phyloP scores from a whole-genome alignment of 129 eudicot genomes.

The Tagetes patula region DNA sequence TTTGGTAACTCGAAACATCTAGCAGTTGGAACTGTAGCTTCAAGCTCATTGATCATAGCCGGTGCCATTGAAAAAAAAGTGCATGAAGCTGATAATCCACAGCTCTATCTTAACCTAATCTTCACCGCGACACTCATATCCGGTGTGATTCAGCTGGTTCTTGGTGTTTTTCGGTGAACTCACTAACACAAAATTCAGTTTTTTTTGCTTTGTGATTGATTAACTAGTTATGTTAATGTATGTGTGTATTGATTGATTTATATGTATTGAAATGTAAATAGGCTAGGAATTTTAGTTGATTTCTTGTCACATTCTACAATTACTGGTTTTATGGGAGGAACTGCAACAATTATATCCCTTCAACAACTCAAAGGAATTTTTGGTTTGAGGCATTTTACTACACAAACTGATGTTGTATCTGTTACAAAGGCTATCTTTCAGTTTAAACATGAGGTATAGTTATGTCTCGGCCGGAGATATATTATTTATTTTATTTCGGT shows the following conservation, averaged over 20 bases:
- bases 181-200: constrained; percentile 1
- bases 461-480: background rate
- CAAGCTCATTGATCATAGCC: constrained; percentile 70
- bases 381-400: constrained; percentile 74
- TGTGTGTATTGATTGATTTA: background rate
- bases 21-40: constrained; percentile 94
- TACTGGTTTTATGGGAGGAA: constrained; percentile 92
- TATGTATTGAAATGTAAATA: constrained; percentile 20
- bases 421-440: constrained; percentile 53
- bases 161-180: constrained; percentile 74
- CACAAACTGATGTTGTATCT: constrained; percentile 53
- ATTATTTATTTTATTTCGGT: background rate
- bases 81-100: constrained; percentile 33
- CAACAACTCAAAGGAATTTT: constrained; percentile 86
- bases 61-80: constrained; percentile 49
- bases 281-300: constrained; percentile 86
- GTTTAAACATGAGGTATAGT: constrained; percentile 60
- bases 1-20: constrained; percentile 85
- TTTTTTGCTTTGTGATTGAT: background rate
- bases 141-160: constrained; percentile 59
- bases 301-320: constrained; percentile 91
- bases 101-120: constrained; percentile 56
- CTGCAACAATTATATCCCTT: constrained; percentile 66
- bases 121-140: constrained; percentile 76
- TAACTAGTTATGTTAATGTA: background rate